Base-by-base conservation (phyloP, 768 basidiomycete genomes). In the Botryobasidium botryosum region DNA sequence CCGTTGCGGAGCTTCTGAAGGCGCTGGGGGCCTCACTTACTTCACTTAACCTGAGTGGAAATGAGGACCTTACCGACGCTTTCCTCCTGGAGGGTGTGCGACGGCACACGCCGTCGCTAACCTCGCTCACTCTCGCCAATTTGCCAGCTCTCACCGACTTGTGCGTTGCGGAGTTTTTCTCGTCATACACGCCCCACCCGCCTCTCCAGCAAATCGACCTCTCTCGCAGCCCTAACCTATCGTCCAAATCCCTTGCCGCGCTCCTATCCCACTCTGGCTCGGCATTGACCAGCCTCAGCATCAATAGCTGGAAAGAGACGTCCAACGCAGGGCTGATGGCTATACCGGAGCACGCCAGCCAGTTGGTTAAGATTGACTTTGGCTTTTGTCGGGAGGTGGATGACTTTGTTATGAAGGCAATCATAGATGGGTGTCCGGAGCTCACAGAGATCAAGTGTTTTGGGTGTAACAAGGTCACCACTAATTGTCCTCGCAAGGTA, bases 301-400 rank as follows among this genome's bases (percentile, higher is more conserved):
- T 97, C 54, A 86, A 88, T 43, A 78, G 82, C 2, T 76, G 82
- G 74, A 78, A 78, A 55, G 70, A 69, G 3, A 66, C 73, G 0
- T 65, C 68, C 0, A 64, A 68, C 27, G 71, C 72, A 10, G 59
- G 63, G 2, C 57, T 82, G 24, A 49, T 47, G 41, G 33, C 47
- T 12, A 56, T 72, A 20, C 56, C 59, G 35, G 55, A 57, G 63
- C 58, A 29, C 7, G 65, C 59, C 13, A 55, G 51, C 2, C 61
- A 67, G 28, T 50, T 92, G 56, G 61, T 57, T 52, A 68, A 63
- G 55, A 50, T 96, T 32, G 83, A 97, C 55, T 60, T 90, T 2
- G 80, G 90, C 1, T 97, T 81, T 72, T 88, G 88, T 53, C 64
- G 91, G 39, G 69, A 71, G 18, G 68, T 83, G 32, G 79, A 90